phyloP scores from a whole-genome alignment of 2,329 filamentous ascomycete genomes.

The Aspergillus amoenus region DNA sequence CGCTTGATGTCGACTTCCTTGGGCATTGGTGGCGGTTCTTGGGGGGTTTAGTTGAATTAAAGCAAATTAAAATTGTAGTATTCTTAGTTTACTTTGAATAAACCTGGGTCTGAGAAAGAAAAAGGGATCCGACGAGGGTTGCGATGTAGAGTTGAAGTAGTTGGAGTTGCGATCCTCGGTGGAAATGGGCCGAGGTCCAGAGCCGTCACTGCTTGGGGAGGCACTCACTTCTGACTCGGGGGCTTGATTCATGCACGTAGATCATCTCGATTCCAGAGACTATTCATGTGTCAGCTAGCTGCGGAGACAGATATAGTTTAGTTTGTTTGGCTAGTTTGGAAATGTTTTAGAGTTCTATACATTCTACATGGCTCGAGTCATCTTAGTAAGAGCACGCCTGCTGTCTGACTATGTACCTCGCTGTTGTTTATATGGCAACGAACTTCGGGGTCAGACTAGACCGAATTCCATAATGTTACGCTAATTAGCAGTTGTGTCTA shows the following conservation, averaged over 20 bases:
- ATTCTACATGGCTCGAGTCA: neutral
- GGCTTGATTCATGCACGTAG: neutral
- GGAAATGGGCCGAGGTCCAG: slow-evolving; percentile 7
- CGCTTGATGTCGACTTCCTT: slow-evolving; percentile 53
- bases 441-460: too few relatives aligned
- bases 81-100: too few relatives aligned
- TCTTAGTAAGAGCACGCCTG: neutral
- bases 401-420: neutral
- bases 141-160: neutral
- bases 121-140: neutral
- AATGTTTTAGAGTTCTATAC: neutral
- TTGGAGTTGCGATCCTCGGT: neutral
- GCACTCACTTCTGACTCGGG: neutral
- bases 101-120: neutral
- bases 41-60: neutral
- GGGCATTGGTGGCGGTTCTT: slow-evolving; percentile 21
- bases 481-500: too few relatives aligned
- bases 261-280: neutral
- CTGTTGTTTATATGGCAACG: too few relatives aligned
- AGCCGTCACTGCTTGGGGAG: neutral
- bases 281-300: too few relatives aligned
- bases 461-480: too few relatives aligned
- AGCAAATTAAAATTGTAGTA: neutral
- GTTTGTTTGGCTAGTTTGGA: neutral
- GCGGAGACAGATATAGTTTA: neutral